These are phyloP conservation scores for Cercospora sojina DNA, from an alignment of 2,329 filamentous ascomycete species.

Conservation along the genomic window DNA sequence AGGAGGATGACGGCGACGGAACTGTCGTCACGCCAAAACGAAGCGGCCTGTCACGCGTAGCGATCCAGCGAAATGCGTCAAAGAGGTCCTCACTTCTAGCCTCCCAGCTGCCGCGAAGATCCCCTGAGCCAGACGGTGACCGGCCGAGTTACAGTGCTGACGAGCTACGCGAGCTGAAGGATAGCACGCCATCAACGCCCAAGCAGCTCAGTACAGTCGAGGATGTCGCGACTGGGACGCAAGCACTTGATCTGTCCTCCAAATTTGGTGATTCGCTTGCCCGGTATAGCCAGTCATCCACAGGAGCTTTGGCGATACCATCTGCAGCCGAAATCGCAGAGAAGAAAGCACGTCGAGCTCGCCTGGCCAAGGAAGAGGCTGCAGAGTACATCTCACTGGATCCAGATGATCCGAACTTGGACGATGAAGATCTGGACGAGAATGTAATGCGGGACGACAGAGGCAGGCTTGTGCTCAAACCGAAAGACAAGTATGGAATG, in stretches of 20 bases:
- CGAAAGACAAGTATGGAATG: conserved; percentile 58
- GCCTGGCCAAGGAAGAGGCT: conserved; percentile 67
- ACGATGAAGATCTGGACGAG: conserved; percentile 45
- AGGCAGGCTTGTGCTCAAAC: conserved; percentile 48
- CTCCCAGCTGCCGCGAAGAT: conserved; percentile 49
- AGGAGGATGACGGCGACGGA: conserved; percentile 53
- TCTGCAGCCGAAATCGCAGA: conserved; percentile 83
- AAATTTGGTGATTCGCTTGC: conserved; percentile 56
- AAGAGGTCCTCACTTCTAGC: conserved; percentile 51
- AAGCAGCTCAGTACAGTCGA: conserved; percentile 54
- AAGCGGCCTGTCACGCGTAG: conserved; percentile 60
- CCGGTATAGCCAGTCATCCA: conserved; percentile 31
- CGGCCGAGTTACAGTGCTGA: conserved; percentile 82
- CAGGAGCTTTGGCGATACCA: conserved; percentile 59
- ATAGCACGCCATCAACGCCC: conserved; percentile 80
- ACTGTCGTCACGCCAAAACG: conserved; percentile 62
- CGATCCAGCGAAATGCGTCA: conserved; percentile 65
- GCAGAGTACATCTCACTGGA: conserved; percentile 64
- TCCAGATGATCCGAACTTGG: conserved; percentile 53
- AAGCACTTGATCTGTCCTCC: conserved; percentile 47
- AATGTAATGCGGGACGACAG: conserved; percentile 43
- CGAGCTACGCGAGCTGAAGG: conserved; percentile 80
- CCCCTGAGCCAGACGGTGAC: conserved; percentile 56
- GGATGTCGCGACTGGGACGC: conserved; percentile 48
- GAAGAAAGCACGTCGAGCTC: conserved; percentile 84